phyloP scores from a whole-genome alignment of 2,329 filamentous ascomycete genomes.

The Ophiostoma ulmi region DNA sequence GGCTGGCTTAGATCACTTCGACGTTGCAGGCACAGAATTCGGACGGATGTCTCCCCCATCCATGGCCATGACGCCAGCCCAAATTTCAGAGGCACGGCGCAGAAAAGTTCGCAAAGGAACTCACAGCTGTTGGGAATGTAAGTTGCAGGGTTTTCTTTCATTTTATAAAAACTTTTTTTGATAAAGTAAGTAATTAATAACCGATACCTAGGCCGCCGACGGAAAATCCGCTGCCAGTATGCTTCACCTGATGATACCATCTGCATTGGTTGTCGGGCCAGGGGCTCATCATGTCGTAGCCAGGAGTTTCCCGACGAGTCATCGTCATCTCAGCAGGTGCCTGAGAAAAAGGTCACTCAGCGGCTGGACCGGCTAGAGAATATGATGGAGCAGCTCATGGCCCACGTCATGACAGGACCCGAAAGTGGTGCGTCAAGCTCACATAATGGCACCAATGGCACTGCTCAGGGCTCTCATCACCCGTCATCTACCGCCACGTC shows the following conservation, averaged over 20 bases:
- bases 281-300: slow-evolving; percentile 41
- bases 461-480: neutral
- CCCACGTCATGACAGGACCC: slow-evolving; percentile 32
- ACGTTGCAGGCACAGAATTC: neutral
- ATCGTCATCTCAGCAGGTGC: slow-evolving; percentile 28
- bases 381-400: slow-evolving; percentile 43
- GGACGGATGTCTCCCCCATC: slow-evolving; percentile 11
- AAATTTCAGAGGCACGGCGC: slow-evolving; percentile 33
- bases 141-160: slow-evolving; percentile 25
- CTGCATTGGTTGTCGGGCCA: slow-evolving; percentile 43
- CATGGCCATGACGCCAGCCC: slow-evolving; percentile 20
- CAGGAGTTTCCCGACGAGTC: slow-evolving; percentile 42
- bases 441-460: neutral
- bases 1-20: neutral
- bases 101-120: slow-evolving; percentile 50
- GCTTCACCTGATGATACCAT: slow-evolving; percentile 36
- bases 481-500: slow-evolving; percentile 28
- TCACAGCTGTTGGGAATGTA: slow-evolving; percentile 52
- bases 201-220: slow-evolving; percentile 35
- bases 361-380: slow-evolving; percentile 44
- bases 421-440: neutral
- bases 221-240: slow-evolving; percentile 48
- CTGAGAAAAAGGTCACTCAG: slow-evolving; percentile 40
- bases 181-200: neutral
- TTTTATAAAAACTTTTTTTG: neutral